Percentiles rank a stretch among this genome's conserved stretches.
phyloP scores from a whole-genome alignment of 192 early-diverging fungal genomes.

The Chytriomyces confervae region DNA sequence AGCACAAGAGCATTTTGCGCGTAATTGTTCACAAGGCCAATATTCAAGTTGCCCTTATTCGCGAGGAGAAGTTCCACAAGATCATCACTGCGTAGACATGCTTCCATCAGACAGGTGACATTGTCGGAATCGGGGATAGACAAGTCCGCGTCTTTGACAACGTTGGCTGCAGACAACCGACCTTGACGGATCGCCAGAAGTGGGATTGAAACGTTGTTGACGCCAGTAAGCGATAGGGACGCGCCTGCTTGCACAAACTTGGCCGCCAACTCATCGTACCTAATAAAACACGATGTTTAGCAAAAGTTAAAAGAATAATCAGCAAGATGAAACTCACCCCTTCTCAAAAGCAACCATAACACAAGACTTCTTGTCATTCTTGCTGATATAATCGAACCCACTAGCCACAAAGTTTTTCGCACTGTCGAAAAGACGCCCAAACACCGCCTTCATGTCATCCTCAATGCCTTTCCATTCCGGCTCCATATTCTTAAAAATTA shows the following conservation, averaged over 20 bases:
- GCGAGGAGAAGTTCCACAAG: slow-evolving; percentile 10
- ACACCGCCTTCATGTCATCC: not conserved
- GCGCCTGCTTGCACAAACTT: slow-evolving; percentile 12
- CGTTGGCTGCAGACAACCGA: not conserved
- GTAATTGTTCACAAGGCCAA: slow-evolving; percentile 28
- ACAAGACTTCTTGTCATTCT: not conserved
- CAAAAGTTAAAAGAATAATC: not conserved
- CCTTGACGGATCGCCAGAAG: slow-evolving; percentile 15
- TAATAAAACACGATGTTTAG: not conserved
- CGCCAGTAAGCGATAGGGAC: slow-evolving; percentile 1
- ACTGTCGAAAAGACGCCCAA: not conserved
- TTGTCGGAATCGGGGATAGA: slow-evolving; percentile 9
- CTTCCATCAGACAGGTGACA: slow-evolving; percentile 15
- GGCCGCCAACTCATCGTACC: slow-evolving; percentile 24
- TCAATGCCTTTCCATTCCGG: not conserved
- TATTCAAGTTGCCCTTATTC: slow-evolving; percentile 6
- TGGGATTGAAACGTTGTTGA: slow-evolving; percentile 9
- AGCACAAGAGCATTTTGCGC: slow-evolving; percentile 39
- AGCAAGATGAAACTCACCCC: slow-evolving; percentile 10
- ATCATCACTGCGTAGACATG: slow-evolving; percentile 9
- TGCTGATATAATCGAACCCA: slow-evolving; percentile 14
- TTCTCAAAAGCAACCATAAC: slow-evolving; percentile 30
- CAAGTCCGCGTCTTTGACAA: slow-evolving; percentile 10
- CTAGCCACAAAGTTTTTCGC: not conserved
- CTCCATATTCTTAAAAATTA: not conserved